A percentile compares a stretch with the other conserved stretches of the same genome.
Evolutionary conservation across 2,329 filamentous ascomycete species (phyloP).

Genomic region (Penicillium verrucosum): DNA sequence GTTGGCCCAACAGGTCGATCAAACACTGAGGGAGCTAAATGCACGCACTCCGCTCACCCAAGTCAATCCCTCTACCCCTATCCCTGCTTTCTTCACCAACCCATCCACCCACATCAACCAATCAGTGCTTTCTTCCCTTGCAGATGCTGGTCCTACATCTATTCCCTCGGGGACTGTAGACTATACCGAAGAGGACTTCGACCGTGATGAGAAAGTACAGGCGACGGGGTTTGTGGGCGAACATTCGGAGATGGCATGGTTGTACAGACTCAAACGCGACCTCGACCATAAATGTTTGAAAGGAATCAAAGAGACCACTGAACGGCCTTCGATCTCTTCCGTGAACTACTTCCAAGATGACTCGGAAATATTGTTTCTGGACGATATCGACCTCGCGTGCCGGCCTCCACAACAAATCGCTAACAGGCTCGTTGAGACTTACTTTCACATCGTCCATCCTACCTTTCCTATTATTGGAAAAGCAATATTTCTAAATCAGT

Average conservation of each 20-base stretch:
- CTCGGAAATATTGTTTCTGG: conserved; percentile 31
- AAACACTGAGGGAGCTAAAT: conserved; percentile 35
- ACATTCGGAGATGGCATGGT: conserved; percentile 45
- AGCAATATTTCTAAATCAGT: conserved; percentile 39
- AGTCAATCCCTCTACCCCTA: conserved; percentile 4
- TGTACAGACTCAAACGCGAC: conserved; percentile 40
- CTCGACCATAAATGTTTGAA: conserved; percentile 27
- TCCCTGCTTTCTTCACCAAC: conserved; percentile 5
- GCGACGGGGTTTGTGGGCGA: conserved; percentile 45
- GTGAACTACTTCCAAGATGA: conserved; percentile 43
- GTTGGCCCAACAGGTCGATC: conserved; percentile 35
- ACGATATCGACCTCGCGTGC: conserved; percentile 36
- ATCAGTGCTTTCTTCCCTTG: background rate
- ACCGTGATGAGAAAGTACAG: conserved; percentile 38
- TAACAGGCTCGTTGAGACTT: conserved; percentile 39
- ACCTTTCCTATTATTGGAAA: conserved; percentile 44
- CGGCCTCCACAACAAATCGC: conserved; percentile 39
- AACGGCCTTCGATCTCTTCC: conserved; percentile 31
- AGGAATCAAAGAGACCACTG: conserved; percentile 16
- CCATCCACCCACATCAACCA: background rate
- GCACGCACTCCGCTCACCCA: background rate
- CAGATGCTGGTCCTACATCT: conserved; percentile 15
- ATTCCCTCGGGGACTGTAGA: conserved; percentile 38
- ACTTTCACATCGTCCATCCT: conserved; percentile 41
- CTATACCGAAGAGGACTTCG: conserved; percentile 45